These are phyloP conservation scores for Eucalyptus viminalis DNA, from an alignment of 345 rosid species.

Conservation along the genomic window DNA sequence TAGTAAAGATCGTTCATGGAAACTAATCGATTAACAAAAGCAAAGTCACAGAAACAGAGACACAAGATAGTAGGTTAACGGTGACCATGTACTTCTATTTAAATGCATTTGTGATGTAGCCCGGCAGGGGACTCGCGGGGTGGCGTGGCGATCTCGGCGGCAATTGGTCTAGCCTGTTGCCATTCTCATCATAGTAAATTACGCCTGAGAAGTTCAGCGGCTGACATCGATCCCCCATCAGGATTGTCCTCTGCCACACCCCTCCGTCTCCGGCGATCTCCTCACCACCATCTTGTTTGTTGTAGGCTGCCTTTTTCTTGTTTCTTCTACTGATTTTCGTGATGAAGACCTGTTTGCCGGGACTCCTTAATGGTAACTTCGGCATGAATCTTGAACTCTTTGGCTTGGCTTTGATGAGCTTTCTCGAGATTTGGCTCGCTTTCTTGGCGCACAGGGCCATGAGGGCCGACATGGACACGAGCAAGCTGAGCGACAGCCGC, in stretches of 20 bases:
- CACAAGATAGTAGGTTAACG: background rate
- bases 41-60: background rate
- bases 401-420: slow-evolving; percentile 23
- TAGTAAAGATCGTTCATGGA: background rate
- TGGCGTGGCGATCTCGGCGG: slow-evolving; percentile 69
- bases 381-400: background rate
- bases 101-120: background rate
- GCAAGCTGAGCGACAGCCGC: slow-evolving; percentile 17
- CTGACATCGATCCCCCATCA: slow-evolving; percentile 95
- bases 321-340: slow-evolving; percentile 17
- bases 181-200: slow-evolving; percentile 64
- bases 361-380: background rate
- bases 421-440: slow-evolving; percentile 30
- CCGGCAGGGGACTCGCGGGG: slow-evolving; percentile 45
- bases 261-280: slow-evolving; percentile 61
- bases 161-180: slow-evolving; percentile 43
- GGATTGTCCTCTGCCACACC: slow-evolving; percentile 76
- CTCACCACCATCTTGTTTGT: slow-evolving; percentile 27
- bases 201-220: slow-evolving; percentile 90
- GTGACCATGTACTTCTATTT: background rate
- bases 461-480: slow-evolving; percentile 24
- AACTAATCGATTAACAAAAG: background rate
- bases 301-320: slow-evolving; percentile 20
- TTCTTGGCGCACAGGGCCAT: slow-evolving; percentile 45
- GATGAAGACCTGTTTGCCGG: background rate